Evolutionary conservation across 345 rosid species (phyloP).

Genomic region (Fremontodendron californicum): DNA sequence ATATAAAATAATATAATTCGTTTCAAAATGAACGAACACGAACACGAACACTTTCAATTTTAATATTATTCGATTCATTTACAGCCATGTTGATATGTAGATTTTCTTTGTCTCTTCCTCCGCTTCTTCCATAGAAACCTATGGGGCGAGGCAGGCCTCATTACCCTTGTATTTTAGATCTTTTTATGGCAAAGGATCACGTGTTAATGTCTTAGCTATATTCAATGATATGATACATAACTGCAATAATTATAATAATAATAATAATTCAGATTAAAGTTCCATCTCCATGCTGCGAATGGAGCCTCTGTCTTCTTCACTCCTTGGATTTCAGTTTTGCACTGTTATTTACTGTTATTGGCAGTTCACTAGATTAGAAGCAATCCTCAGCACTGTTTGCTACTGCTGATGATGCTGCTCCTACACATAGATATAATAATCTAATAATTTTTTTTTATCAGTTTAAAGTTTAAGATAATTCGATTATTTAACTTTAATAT

Average conservation of each 20-base stretch:
- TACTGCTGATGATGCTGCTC: background rate
- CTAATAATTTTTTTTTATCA: too few species aligned
- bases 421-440: too few species aligned
- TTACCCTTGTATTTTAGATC: background rate
- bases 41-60: too few species aligned
- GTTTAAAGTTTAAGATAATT: too few species aligned
- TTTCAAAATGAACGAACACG: too few species aligned
- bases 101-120: background rate
- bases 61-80: too few species aligned
- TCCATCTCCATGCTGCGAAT: background rate
- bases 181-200: background rate
- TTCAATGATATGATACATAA: background rate
- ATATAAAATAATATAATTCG: too few species aligned
- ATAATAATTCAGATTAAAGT: background rate
- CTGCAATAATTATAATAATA: background rate
- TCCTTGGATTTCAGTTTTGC: slow-evolving; percentile 5
- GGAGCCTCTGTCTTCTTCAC: background rate
- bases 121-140: background rate
- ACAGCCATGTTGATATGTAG: background rate
- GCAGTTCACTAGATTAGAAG: background rate
- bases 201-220: background rate
- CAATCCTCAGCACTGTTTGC: slow-evolving; percentile 8
- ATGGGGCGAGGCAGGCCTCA: background rate
- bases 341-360: background rate
- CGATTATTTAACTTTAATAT: too few species aligned